Evolutionary conservation across 2,329 filamentous ascomycete species (phyloP).

Genomic region (Lachnellula subtilissima): DNA sequence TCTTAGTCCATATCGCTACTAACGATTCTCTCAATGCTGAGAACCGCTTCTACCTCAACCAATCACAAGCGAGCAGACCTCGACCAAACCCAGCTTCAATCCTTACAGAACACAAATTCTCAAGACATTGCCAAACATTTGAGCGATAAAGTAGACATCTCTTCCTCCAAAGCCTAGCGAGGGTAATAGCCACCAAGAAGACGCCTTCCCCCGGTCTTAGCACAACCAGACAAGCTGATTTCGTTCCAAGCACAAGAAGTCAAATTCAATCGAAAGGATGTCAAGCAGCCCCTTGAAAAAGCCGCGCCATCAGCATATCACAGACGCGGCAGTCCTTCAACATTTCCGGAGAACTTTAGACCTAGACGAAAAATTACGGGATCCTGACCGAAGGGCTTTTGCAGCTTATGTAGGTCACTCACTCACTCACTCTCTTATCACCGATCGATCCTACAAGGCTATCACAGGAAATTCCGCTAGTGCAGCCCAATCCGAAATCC

Average conservation of each 20-base stretch:
- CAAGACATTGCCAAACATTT: neutral
- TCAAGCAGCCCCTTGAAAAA: neutral
- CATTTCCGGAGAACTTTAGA: neutral
- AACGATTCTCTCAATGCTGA: too few relatives aligned
- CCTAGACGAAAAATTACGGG: neutral
- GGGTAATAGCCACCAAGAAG: neutral
- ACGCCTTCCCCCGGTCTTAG: neutral
- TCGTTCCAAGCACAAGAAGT: neutral
- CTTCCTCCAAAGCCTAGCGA: neutral
- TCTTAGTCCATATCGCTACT: too few relatives aligned
- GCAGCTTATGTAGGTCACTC: neutral
- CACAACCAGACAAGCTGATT: neutral
- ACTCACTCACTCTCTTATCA: neutral
- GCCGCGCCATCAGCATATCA: neutral
- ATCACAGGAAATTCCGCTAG: neutral
- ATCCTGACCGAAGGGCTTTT: neutral
- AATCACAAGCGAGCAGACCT: conserved; percentile 13
- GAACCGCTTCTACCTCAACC: neutral
- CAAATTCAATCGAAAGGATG: neutral
- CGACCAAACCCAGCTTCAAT: neutral
- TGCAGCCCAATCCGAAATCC: neutral
- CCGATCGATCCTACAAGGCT: conserved; percentile 1
- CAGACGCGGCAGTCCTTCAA: neutral
- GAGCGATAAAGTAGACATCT: neutral
- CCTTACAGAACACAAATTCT: neutral